Percentiles rank a stretch among this genome's conserved stretches.
phyloP scores from a whole-genome alignment of 805 yeast genomes.

The Pichia thaimueangensis region DNA sequence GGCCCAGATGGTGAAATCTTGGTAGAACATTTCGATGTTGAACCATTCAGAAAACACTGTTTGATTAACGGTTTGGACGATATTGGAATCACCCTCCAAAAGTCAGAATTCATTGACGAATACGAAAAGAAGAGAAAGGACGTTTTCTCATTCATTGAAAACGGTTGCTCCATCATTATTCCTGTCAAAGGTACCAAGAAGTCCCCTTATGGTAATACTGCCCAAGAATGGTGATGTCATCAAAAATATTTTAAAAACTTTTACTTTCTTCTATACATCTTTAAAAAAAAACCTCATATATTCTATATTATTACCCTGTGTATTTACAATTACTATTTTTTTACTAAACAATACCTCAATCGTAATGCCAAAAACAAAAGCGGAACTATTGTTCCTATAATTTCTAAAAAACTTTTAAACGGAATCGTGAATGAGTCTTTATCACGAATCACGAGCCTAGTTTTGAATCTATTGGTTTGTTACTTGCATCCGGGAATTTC shows the following conservation, averaged over 20 bases:
- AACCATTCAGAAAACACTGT: conserved; percentile 90
- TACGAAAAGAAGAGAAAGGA: conserved; percentile 75
- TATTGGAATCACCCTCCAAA: conserved; percentile 90
- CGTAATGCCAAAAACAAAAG: too few relatives aligned
- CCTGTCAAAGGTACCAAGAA: conserved; percentile 67
- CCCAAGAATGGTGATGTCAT: conserved; percentile 63
- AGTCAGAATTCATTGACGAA: conserved; percentile 66
- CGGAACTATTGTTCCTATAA: too few relatives aligned
- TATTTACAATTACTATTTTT: too few relatives aligned
- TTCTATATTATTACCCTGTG: not conserved
- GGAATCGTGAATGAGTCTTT: too few relatives aligned
- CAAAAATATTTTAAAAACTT: not conserved
- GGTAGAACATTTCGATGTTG: conserved; percentile 80
- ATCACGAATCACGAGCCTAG: too few relatives aligned
- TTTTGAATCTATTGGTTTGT: too few relatives aligned
- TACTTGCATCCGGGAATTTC: too few relatives aligned
- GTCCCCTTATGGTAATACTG: conserved; percentile 55
- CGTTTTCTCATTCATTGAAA: conserved; percentile 87
- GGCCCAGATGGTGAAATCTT: conserved; percentile 65
- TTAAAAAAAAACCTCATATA: too few relatives aligned
- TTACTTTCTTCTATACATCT: not conserved
- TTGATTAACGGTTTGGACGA: conserved; percentile 93
- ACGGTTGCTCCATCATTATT: conserved; percentile 57
- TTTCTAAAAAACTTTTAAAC: too few relatives aligned
- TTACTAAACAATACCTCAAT: too few relatives aligned